These are phyloP conservation scores for Phascolomyces articulosus DNA, from an alignment of 371 early-diverging fungal species.

Conservation along the genomic window DNA sequence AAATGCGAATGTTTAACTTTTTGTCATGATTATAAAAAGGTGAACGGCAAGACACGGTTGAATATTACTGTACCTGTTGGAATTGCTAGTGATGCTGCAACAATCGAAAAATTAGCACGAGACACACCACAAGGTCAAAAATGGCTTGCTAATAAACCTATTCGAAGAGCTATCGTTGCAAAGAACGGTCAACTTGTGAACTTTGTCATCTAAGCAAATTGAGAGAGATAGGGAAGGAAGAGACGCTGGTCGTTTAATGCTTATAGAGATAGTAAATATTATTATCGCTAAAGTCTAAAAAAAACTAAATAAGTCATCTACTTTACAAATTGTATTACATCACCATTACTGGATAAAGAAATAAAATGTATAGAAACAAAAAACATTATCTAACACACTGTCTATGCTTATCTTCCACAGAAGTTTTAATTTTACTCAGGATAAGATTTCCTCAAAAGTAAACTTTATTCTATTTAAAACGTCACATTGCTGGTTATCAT, in stretches of 20 bases:
- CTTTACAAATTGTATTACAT: too few species aligned
- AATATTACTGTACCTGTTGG: constrained; percentile 60
- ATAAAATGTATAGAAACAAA: too few species aligned
- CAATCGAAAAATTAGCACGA: constrained; percentile 52
- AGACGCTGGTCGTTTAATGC: constrained; percentile 1
- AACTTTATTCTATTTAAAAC: not conserved
- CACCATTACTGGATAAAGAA: too few species aligned
- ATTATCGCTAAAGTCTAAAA: too few species aligned
- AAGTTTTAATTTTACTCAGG: too few species aligned
- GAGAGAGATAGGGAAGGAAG: too few species aligned
- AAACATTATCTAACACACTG: too few species aligned
- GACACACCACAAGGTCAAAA: constrained; percentile 56
- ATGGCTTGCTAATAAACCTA: constrained; percentile 55
- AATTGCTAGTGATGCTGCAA: constrained; percentile 25
- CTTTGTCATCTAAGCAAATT: constrained; percentile 63
- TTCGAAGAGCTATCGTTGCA: constrained; percentile 71
- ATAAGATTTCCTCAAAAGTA: too few species aligned
- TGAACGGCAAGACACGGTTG: constrained; percentile 84
- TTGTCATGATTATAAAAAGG: constrained; percentile 25
- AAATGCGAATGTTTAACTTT: too few species aligned
- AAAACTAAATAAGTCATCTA: too few species aligned
- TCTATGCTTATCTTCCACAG: too few species aligned
- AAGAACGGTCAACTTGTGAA: constrained; percentile 79
- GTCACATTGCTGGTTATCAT: not conserved
- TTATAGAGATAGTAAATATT: too few species aligned